Conservation (phyloP, 1,284 basidiomycete species). For the Heliocybe sulcata region DNA sequence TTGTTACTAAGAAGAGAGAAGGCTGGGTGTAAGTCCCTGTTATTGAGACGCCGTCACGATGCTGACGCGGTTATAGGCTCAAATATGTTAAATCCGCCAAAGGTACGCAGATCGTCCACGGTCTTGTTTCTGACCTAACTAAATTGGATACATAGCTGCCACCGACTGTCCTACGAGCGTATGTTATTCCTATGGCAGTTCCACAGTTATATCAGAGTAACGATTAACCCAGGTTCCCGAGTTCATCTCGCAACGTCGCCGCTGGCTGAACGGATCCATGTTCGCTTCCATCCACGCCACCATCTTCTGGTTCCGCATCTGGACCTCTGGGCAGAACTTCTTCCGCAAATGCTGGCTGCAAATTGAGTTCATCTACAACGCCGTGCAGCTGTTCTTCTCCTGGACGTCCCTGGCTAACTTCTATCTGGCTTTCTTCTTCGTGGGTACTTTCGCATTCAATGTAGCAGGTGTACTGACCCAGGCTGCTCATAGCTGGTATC, state of each 20-base stretch:
- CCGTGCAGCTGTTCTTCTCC: constrained; percentile 74
- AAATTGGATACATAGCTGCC: neutral
- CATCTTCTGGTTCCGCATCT: constrained; percentile 78
- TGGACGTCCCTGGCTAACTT: constrained; percentile 81
- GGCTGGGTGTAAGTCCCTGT: constrained; percentile 64
- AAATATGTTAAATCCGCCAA: constrained; percentile 92
- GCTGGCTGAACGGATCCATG: constrained; percentile 87
- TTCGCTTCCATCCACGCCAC: constrained; percentile 87
- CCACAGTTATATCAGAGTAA: too few species aligned
- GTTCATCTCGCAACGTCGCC: constrained; percentile 86
- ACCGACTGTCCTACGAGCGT: neutral
- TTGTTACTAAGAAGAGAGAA: constrained; percentile 87
- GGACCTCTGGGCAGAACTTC: constrained; percentile 86
- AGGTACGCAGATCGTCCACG: constrained; percentile 83
- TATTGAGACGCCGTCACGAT: constrained; percentile 6
- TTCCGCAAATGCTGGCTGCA: constrained; percentile 76
- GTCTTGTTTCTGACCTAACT: constrained; percentile 35
- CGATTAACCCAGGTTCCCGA: constrained; percentile 51
- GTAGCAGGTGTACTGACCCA: neutral
- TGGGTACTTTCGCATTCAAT: constrained; percentile 26
- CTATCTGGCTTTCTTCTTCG: constrained; percentile 80
- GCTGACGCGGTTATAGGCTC: constrained; percentile 36
- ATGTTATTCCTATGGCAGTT: constrained; percentile 5
- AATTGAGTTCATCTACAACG: constrained; percentile 81
- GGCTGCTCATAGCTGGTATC: constrained; percentile 49